Conservation (phyloP, 2,329 filamentous ascomycete species). For the Stagonosporopsis cucurbitacearum region DNA sequence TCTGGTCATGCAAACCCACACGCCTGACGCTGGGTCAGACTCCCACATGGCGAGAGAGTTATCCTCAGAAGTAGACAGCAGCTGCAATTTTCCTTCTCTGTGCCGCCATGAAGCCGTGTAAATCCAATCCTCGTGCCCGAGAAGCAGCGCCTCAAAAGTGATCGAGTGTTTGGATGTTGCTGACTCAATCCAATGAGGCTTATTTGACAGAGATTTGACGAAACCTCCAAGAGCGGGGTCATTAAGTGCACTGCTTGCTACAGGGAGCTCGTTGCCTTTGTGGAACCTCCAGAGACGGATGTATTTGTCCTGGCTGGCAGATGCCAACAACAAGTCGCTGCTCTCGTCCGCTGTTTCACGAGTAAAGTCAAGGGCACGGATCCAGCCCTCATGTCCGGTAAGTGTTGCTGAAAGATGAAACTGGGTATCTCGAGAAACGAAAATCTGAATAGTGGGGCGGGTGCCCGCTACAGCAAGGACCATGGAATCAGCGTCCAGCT, state of each 20-base stretch:
- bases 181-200: conserved; percentile 77
- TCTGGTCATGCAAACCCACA: conserved; percentile 86
- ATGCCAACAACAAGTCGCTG: conserved; percentile 81
- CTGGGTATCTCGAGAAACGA: conserved; percentile 62
- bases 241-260: conserved; percentile 60
- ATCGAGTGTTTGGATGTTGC: conserved; percentile 71
- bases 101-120: conserved; percentile 82
- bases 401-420: conserved; percentile 80
- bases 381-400: conserved; percentile 92
- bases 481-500: conserved; percentile 63
- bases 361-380: conserved; percentile 82
- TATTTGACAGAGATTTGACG: conserved; percentile 83
- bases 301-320: conserved; percentile 97
- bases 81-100: conserved; percentile 64
- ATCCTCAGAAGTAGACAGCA: conserved; percentile 91
- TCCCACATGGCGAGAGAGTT: conserved; percentile 96
- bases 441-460: conserved; percentile 80
- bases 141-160: conserved; percentile 89
- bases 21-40: conserved; percentile 79
- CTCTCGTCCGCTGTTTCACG: conserved; percentile 61
- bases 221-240: conserved; percentile 66
- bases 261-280: conserved; percentile 69
- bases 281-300: conserved; percentile 91
- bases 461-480: conserved; percentile 88
- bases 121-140: conserved; percentile 98